Conservation (phyloP, 345 rosid species). For the Conringia planisiliqua region DNA sequence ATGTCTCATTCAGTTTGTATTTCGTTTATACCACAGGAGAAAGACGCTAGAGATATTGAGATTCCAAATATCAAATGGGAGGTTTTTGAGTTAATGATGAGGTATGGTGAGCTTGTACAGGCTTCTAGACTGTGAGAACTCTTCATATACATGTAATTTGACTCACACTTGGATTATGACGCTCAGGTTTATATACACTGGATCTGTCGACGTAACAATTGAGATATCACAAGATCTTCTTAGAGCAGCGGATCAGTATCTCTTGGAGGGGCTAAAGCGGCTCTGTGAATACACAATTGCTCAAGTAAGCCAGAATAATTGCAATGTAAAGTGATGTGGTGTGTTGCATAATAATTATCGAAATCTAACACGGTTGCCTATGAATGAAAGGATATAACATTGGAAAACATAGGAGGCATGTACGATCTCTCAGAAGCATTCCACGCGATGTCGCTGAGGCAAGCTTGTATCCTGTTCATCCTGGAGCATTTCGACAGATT, state of each 20-base stretch:
- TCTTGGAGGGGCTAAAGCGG: slow-evolving; percentile 93
- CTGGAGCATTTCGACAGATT: slow-evolving; percentile 88
- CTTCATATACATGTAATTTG: neutral
- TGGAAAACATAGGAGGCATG: slow-evolving; percentile 90
- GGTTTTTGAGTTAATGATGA: slow-evolving; percentile 99
- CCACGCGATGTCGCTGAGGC: slow-evolving; percentile 86
- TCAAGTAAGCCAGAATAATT: slow-evolving; percentile 56
- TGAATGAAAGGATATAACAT: slow-evolving; percentile 64
- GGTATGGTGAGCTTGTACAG: slow-evolving; percentile 43
- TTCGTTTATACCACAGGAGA: slow-evolving; percentile 55
- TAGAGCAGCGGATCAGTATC: slow-evolving; percentile 99
- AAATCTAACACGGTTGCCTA: slow-evolving; percentile 25
- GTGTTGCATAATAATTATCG: neutral
- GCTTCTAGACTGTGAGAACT: neutral
- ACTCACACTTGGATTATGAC: neutral
- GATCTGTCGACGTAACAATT: slow-evolving; percentile 79
- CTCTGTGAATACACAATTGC: slow-evolving; percentile 96
- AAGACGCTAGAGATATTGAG: slow-evolving; percentile 95
- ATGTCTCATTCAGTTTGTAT: neutral
- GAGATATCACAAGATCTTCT: slow-evolving; percentile 95
- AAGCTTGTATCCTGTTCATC: slow-evolving; percentile 85
- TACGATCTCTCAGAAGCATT: slow-evolving; percentile 97
- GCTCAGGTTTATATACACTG: slow-evolving; percentile 93
- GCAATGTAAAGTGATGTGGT: neutral
- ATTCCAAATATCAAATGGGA: slow-evolving; percentile 99